phyloP scores from a whole-genome alignment of 1,284 basidiomycete genomes.

The Puccinia hordei region DNA sequence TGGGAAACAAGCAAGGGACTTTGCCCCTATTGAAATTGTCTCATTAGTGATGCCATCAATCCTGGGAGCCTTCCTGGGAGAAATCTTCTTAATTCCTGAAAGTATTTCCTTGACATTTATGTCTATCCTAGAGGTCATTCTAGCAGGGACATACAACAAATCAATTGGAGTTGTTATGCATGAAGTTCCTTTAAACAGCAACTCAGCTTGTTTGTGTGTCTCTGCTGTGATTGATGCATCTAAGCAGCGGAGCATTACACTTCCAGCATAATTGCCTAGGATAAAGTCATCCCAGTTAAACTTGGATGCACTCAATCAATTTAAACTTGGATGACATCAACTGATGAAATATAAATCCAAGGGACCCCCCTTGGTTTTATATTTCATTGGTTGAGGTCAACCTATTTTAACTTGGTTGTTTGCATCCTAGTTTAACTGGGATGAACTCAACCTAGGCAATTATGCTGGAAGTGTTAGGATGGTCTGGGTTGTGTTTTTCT shows the following conservation, averaged over 20 bases:
- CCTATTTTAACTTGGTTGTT: too few species aligned
- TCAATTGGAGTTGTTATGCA: neutral
- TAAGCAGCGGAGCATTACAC: neutral
- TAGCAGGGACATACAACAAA: neutral
- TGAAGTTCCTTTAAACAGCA: conserved; percentile 3
- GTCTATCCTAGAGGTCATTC: neutral
- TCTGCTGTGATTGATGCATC: neutral
- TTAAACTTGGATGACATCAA: too few species aligned
- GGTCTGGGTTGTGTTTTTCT: neutral
- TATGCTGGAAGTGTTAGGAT: too few species aligned
- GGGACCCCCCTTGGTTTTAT: too few species aligned
- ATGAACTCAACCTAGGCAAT: too few species aligned
- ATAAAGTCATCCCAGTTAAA: too few species aligned
- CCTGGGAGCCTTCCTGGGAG: conserved; percentile 3
- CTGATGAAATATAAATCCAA: too few species aligned
- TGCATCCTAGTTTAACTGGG: too few species aligned
- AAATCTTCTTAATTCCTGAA: neutral
- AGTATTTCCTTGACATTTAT: neutral
- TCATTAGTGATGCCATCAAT: too few species aligned
- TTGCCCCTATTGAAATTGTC: neutral
- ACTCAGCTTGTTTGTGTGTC: conserved; percentile 9
- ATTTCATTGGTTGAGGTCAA: too few species aligned
- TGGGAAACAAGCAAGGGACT: neutral
- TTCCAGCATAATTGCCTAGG: too few species aligned
- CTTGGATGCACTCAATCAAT: too few species aligned